Evolutionary conservation across 768 basidiomycete species (phyloP).

Genomic region (Floccularia luteovirens): DNA sequence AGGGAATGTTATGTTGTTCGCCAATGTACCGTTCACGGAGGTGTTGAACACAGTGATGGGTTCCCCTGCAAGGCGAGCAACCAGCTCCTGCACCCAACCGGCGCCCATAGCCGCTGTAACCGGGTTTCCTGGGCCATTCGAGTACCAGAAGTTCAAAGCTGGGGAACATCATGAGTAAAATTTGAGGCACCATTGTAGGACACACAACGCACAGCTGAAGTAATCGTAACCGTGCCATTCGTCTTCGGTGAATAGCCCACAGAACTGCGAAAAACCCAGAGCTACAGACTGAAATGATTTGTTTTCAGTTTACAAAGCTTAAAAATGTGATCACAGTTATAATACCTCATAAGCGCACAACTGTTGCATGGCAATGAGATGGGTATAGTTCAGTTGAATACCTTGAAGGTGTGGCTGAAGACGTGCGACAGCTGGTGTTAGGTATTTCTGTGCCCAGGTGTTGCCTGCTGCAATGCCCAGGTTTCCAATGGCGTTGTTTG

Average conservation of each 20-base stretch:
- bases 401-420: slow-evolving; percentile 43
- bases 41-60: slow-evolving; percentile 46
- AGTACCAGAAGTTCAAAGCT: slow-evolving; percentile 57
- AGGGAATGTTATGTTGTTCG: slow-evolving; percentile 44
- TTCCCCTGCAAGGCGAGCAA: slow-evolving; percentile 60
- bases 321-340: not conserved
- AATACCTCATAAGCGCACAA: slow-evolving; percentile 68
- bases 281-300: slow-evolving; percentile 58
- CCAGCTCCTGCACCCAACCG: slow-evolving; percentile 64
- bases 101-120: slow-evolving; percentile 53
- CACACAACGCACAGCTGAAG: slow-evolving; percentile 16
- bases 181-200: not conserved
- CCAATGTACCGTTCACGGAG: slow-evolving; percentile 60
- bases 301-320: not conserved
- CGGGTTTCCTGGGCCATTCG: slow-evolving; percentile 63
- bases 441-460: slow-evolving; percentile 57
- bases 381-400: slow-evolving; percentile 39
- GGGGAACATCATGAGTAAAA: slow-evolving; percentile 4
- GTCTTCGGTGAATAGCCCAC: slow-evolving; percentile 68
- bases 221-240: slow-evolving; percentile 82
- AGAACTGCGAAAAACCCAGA: slow-evolving; percentile 72
- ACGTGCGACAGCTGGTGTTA: slow-evolving; percentile 46
- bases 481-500: slow-evolving; percentile 31
- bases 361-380: slow-evolving; percentile 56
- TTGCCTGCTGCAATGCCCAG: slow-evolving; percentile 33